Percentiles rank a stretch among this genome's conserved stretches.
phyloP scores from a whole-genome alignment of 2,329 filamentous ascomycete genomes.

The Parastagonospora avenae region DNA sequence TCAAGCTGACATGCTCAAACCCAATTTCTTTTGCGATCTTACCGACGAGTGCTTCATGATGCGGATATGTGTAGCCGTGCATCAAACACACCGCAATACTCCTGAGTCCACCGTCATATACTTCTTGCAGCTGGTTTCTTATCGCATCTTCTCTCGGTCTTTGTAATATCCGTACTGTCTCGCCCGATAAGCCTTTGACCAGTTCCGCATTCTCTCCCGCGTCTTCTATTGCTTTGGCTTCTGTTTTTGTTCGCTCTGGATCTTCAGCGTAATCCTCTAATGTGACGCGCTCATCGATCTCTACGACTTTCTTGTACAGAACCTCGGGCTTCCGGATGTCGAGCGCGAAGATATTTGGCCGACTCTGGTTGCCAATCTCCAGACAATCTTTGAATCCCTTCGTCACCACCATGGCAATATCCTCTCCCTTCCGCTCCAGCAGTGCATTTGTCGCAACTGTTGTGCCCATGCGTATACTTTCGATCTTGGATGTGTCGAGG shows the following conservation, averaged over 20 bases:
- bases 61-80: constrained; percentile 89
- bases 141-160: constrained; percentile 64
- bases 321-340: constrained; percentile 87
- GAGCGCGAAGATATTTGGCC: constrained; percentile 89
- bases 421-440: constrained; percentile 87
- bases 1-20: constrained; percentile 80
- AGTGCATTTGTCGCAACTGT: constrained; percentile 93
- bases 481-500: constrained; percentile 81
- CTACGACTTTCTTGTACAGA: constrained; percentile 82
- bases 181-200: constrained; percentile 74
- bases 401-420: constrained; percentile 84
- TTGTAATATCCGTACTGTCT: constrained; percentile 72
- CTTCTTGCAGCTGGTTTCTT: constrained; percentile 64
- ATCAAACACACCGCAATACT: constrained; percentile 90
- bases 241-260: constrained; percentile 66
- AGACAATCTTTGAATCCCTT: constrained; percentile 87
- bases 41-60: constrained; percentile 81
- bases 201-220: constrained; percentile 57
- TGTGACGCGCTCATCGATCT: constrained; percentile 88
- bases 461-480: constrained; percentile 94
- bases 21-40: constrained; percentile 79
- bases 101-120: constrained; percentile 73
- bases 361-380: constrained; percentile 86
- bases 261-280: constrained; percentile 92
- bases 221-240: constrained; percentile 58